Evolutionary conservation across 2,329 filamentous ascomycete genomes (phyloP).

Genomic region (Massarina eburnea): DNA sequence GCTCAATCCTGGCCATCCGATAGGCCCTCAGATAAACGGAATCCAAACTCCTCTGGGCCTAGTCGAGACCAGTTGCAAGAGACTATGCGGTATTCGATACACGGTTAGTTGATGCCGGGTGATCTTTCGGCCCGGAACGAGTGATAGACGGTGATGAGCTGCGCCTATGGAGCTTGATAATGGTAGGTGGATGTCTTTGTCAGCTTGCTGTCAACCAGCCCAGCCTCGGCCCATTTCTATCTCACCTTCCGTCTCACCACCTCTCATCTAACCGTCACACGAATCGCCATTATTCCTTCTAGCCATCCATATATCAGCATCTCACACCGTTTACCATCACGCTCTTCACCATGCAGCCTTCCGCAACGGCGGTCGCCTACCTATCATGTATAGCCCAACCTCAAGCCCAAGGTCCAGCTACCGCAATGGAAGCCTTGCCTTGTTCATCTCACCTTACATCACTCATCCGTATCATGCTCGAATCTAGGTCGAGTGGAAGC

Average conservation of each 20-base stretch:
- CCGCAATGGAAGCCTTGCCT: background rate
- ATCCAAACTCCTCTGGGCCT: too few species aligned
- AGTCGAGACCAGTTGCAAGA: too few species aligned
- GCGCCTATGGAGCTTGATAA: too few species aligned
- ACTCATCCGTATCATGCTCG: background rate
- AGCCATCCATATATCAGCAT: background rate
- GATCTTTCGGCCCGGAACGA: too few species aligned
- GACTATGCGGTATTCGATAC: too few species aligned
- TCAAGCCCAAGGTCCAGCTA: background rate
- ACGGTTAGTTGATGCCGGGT: too few species aligned
- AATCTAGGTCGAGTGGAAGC: slow-evolving; percentile 1
- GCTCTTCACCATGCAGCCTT: slow-evolving; percentile 10
- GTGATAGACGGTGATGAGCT: too few species aligned
- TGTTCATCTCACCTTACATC: background rate
- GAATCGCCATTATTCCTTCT: background rate
- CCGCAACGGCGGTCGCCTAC: slow-evolving; percentile 9
- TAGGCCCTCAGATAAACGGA: too few species aligned
- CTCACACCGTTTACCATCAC: background rate
- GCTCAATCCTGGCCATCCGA: too few species aligned
- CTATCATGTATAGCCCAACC: background rate
- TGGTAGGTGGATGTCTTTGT: slow-evolving; percentile 19
- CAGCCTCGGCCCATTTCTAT: slow-evolving; percentile 1
- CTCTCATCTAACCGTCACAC: background rate
- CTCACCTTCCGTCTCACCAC: slow-evolving; percentile 3
- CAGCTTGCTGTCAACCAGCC: slow-evolving; percentile 17